These are phyloP conservation scores for Medicago arabica DNA, from an alignment of 306 rosid species.

Conservation along the genomic window DNA sequence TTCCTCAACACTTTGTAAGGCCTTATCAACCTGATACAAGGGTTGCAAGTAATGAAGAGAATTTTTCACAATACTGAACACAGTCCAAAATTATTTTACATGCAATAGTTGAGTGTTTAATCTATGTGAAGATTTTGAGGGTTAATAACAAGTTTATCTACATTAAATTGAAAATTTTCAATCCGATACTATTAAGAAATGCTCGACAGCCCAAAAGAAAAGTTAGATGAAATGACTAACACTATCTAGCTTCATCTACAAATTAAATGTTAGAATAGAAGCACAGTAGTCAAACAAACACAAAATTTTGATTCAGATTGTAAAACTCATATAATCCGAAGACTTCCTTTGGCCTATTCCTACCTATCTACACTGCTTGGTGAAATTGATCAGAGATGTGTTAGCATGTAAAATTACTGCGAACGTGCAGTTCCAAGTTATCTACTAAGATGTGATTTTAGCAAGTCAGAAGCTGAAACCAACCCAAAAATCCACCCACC, in stretches of 20 bases:
- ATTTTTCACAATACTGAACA: slow-evolving; percentile 1
- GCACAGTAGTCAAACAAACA: neutral
- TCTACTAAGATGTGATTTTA: neutral
- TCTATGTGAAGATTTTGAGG: neutral
- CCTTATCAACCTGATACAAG: slow-evolving; percentile 77
- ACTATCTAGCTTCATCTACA: slow-evolving; percentile 13
- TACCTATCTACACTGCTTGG: neutral
- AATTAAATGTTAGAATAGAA: slow-evolving; percentile 8
- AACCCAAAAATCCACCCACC: neutral
- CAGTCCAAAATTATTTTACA: neutral
- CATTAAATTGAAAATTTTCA: neutral
- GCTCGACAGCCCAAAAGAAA: neutral
- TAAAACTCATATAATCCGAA: neutral
- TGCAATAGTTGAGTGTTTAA: neutral
- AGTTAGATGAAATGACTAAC: slow-evolving; percentile 6
- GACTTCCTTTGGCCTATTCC: neutral
- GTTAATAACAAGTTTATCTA: neutral
- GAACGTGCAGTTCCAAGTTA: neutral
- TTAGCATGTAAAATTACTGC: neutral
- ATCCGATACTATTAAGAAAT: slow-evolving; percentile 8
- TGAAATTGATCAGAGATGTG: neutral
- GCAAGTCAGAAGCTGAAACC: neutral
- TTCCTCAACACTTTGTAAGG: slow-evolving; percentile 88
- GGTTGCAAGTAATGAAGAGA: slow-evolving; percentile 20
- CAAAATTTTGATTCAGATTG: neutral